Conservation (phyloP, 2,329 filamentous ascomycete genomes). For the Remersonia thermophila region DNA sequence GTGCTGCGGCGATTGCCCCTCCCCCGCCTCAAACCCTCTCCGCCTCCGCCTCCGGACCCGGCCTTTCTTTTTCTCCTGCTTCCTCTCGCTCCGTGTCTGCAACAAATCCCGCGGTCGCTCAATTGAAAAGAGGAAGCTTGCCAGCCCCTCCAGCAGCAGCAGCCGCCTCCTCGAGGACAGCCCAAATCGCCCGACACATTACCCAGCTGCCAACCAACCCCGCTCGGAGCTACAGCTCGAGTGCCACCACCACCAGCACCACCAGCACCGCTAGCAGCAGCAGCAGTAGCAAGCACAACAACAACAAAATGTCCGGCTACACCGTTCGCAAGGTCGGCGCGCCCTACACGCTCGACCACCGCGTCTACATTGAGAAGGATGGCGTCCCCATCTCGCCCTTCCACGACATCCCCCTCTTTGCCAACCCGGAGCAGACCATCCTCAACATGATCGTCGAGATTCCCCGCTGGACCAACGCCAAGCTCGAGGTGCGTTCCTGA, state of each 20-base stretch:
- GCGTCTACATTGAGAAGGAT: conserved; percentile 97
- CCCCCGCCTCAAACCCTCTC: conserved; percentile 15
- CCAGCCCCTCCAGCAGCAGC: no score
- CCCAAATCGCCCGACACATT: conserved; percentile 44
- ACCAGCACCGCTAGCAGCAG: conserved; percentile 10
- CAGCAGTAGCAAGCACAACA: conserved; percentile 10
- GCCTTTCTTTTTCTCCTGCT: conserved; percentile 2
- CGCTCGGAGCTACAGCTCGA: conserved; percentile 21
- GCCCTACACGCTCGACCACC: conserved; percentile 90
- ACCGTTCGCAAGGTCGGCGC: conserved; percentile 75
- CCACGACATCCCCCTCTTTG: conserved; percentile 96
- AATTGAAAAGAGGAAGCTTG: conserved; percentile 21
- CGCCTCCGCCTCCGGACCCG: background rate
- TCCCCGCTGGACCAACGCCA: conserved; percentile 98
- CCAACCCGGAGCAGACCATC: conserved; percentile 89
- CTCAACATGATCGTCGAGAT: conserved; percentile 99
- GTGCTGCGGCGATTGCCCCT: conserved; percentile 13
- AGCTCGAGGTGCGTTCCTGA: conserved; percentile 68
- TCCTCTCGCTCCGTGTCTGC: conserved; percentile 5
- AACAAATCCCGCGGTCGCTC: conserved; percentile 13
- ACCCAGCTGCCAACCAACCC: conserved; percentile 21
- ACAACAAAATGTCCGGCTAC: conserved; percentile 51
- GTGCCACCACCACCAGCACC: background rate
- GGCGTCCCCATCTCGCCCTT: conserved; percentile 87
- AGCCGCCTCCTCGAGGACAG: conserved; percentile 36